Base-by-base conservation (phyloP, 257 asterid species). In the Solanum chilense region DNA sequence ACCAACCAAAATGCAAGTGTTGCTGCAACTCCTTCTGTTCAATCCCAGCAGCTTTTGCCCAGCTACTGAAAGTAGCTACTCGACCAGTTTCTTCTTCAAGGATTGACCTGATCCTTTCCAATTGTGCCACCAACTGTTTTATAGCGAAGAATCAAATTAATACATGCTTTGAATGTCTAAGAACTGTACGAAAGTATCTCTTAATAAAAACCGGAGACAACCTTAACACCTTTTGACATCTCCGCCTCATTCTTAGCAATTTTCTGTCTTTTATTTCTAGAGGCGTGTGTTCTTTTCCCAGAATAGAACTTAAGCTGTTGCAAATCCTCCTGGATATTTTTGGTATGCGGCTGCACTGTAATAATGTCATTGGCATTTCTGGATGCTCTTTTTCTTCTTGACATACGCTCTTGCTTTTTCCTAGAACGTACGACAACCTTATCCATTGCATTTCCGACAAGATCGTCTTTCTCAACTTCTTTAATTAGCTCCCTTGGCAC, bases 11-110 rank as follows among this genome's bases (percentile, higher is more conserved):
- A 87, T 91, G 91, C 93, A 96, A 87, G 78, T 45, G 93, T 39
- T 90, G 91, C 91, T 91, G 96, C 91, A 96, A 77, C 86, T 90
- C 94, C 83, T 88, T 93, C 91, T 86, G 92, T 62, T 93, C 89
- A 27, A 96, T 66, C 68, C 93, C 94, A 82, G 97, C 95, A 88
- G 96, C 98, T 91, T 93, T 90, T 14, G 98, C 98, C 99, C 99
- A 96, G 88, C 89, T 91, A 70, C 91, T 88, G 88, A 91, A 85
- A 90, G 93, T 92, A 58, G 92, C 92, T 42, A 76, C 90, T 88
- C 90, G 88, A 47, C 96, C 95, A n/a, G 91, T 89, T 89, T 92
- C 96, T 71, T 91, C 91, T 92, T 94, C 98, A 62, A 93, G 89
- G 52, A 20, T 82, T 37, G 25, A 86, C 91, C 91, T 90, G 82